Evolutionary conservation across 805 yeast species (phyloP), one percentile per base, ranked within the genome.

Genomic region (Debaryomyces hansenii): DNA sequence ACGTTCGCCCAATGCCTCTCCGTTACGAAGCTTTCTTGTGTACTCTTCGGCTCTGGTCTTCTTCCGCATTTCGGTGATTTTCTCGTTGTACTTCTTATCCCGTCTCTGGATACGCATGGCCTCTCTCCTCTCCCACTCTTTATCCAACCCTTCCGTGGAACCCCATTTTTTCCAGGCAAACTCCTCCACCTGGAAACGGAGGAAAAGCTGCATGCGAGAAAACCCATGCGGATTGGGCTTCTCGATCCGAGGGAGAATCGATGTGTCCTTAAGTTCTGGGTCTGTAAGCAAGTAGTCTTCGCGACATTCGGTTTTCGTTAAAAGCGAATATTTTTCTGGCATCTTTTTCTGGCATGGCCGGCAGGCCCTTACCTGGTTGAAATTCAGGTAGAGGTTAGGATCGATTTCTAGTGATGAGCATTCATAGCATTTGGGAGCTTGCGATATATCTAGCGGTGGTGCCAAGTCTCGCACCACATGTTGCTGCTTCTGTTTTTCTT

Each of bases 151-250:
- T 45, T 90, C 96, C 8, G 84, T 78, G 1, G 95, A 85, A 1
- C 94, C 96, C 99, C 99, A 94, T 67, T 94, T 92, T 60, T 87
- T 85, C 70, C 84, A 88, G 0, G 98, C 96, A 66, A 77, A 88
- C 57, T 85, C 89, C 63, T 94, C 99, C n/a, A 94, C 90, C 58
- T 94, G 98, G 59, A 83, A 87, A 49, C 99, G 72, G 38, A 94
- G 67, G 68, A 84, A 94, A 46, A 94, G 73, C 75, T 91, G 96
- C 99, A 94, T 94, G 59, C 94, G 79, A 41, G 90, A 86, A 66
- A 83, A 94, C 37, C 91, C 90, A 64, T 94, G 96, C 0, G 99
- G 99, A 60, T 94, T 94, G 2, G 96, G 90, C 56, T 91, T 88
- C 51, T 90, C 96, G 49, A 92, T 70, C 51, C 94, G 80, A 9